These are phyloP conservation scores for Leccinum subrobustum DNA, from an alignment of 1,284 basidiomycete genomes.

Conservation along the genomic window DNA sequence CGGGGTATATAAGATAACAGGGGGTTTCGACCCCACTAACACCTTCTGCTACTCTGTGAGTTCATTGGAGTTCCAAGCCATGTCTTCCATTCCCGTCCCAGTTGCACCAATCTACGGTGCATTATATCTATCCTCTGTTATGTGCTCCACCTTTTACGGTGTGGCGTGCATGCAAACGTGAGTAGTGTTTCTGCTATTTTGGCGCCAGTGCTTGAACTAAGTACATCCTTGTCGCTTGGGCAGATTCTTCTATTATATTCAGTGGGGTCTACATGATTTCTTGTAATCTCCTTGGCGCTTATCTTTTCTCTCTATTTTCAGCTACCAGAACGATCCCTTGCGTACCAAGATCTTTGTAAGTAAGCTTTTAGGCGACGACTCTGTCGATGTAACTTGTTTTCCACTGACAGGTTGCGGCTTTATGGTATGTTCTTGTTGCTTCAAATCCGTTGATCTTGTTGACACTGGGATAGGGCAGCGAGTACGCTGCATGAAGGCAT, in stretches of 20 bases:
- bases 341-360: constrained; percentile 17
- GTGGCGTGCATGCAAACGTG: constrained; percentile 9
- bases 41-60: not conserved
- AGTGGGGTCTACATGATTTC: not conserved
- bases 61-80: not conserved
- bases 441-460: not conserved
- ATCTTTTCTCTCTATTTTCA: not conserved
- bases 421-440: constrained; percentile 1
- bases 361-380: not conserved
- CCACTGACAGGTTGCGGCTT: constrained; percentile 1
- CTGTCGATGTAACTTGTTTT: not conserved
- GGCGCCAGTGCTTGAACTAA: not conserved
- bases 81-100: constrained; percentile 3
- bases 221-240: not conserved
- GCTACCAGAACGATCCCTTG: constrained; percentile 13
- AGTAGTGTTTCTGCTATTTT: not conserved
- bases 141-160: constrained; percentile 4
- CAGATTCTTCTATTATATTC: constrained; percentile 21
- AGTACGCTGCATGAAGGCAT: constrained; percentile 9
- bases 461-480: constrained; percentile 1
- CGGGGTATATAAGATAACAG: not conserved
- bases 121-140: constrained; percentile 1
- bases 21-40: not conserved
- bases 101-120: constrained; percentile 5
- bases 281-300: not conserved